Evolutionary conservation across 2,329 filamentous ascomycete species (phyloP).

Genomic region (Arthrobotrys musiformis): DNA sequence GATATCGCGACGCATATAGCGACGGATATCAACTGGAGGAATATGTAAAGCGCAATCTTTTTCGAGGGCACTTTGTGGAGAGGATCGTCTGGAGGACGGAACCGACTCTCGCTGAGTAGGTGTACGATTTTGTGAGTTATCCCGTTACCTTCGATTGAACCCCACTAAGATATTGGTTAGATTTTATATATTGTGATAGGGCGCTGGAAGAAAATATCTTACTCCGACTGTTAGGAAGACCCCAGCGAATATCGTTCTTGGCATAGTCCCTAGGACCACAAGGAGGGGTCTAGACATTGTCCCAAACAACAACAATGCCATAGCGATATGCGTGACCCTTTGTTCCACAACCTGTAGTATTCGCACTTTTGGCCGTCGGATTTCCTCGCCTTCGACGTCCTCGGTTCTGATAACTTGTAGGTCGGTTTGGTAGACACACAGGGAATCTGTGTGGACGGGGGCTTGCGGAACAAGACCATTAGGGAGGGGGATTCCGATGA

Average conservation of each 20-base stretch:
- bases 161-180: slow-evolving; percentile 72
- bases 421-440: slow-evolving; percentile 75
- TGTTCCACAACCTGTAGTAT: slow-evolving; percentile 77
- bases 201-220: background rate
- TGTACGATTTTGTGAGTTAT: slow-evolving; percentile 80
- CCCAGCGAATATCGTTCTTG: slow-evolving; percentile 68
- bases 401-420: slow-evolving; percentile 66
- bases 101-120: slow-evolving; percentile 71
- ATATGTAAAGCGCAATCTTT: slow-evolving; percentile 68
- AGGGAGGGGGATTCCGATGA: slow-evolving; percentile 81
- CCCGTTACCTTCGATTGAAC: slow-evolving; percentile 79
- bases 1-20: slow-evolving; percentile 70
- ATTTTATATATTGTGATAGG: background rate
- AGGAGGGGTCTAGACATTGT: slow-evolving; percentile 82
- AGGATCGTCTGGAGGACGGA: slow-evolving; percentile 72
- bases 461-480: slow-evolving; percentile 87
- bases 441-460: slow-evolving; percentile 81
- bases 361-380: slow-evolving; percentile 44
- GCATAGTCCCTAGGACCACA: slow-evolving; percentile 78
- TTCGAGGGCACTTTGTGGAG: slow-evolving; percentile 69
- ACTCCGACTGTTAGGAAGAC: slow-evolving; percentile 54
- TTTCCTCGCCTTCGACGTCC: slow-evolving; percentile 69
- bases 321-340: slow-evolving; percentile 79
- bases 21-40: slow-evolving; percentile 67
- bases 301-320: slow-evolving; percentile 79